phyloP scores from a whole-genome alignment of 805 yeast genomes.

The Jamesozyma hellenica region DNA sequence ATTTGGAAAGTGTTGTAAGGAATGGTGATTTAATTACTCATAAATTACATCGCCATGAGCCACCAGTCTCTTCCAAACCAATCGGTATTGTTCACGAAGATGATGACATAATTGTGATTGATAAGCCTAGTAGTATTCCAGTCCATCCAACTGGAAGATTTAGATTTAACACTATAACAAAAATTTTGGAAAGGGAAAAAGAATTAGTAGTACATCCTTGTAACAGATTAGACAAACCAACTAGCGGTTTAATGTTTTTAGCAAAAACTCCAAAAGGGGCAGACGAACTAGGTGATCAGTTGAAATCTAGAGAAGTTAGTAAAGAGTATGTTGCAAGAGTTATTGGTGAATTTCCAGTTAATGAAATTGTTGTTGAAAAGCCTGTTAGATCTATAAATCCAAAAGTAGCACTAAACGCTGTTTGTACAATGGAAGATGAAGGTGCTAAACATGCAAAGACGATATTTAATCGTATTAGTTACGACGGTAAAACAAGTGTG shows the following conservation, averaged over 20 bases:
- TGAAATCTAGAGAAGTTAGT: conserved; percentile 59
- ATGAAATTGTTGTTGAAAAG: conserved; percentile 46
- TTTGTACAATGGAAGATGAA: conserved; percentile 27
- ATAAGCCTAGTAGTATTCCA: conserved; percentile 91
- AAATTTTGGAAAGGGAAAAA: conserved; percentile 58
- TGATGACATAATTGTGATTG: conserved; percentile 69
- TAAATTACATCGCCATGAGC: conserved; percentile 80
- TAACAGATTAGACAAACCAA: conserved; percentile 78
- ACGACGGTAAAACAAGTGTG: conserved; percentile 50
- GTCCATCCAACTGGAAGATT: conserved; percentile 91
- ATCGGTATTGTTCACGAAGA: conserved; percentile 65
- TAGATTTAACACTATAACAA: conserved; percentile 66
- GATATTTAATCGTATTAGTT: conserved; percentile 53
- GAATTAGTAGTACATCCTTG: conserved; percentile 63
- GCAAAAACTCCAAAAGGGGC: conserved; percentile 78
- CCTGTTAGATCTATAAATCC: conserved; percentile 69
- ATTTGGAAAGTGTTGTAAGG: conserved; percentile 50
- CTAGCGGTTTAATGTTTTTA: conserved; percentile 88
- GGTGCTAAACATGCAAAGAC: conserved; percentile 63
- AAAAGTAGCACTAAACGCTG: conserved; percentile 54
- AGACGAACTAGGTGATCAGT: conserved; percentile 60
- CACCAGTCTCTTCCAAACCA: conserved; percentile 53
- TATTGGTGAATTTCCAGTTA: conserved; percentile 71
- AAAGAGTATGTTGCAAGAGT: conserved; percentile 87
- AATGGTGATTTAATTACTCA: conserved; percentile 83